Percentiles rank a stretch among this genome's conserved stretches.
Conservation (phyloP, 2,329 filamentous ascomycete species). For the Pseudogymnoascus sp. region DNA sequence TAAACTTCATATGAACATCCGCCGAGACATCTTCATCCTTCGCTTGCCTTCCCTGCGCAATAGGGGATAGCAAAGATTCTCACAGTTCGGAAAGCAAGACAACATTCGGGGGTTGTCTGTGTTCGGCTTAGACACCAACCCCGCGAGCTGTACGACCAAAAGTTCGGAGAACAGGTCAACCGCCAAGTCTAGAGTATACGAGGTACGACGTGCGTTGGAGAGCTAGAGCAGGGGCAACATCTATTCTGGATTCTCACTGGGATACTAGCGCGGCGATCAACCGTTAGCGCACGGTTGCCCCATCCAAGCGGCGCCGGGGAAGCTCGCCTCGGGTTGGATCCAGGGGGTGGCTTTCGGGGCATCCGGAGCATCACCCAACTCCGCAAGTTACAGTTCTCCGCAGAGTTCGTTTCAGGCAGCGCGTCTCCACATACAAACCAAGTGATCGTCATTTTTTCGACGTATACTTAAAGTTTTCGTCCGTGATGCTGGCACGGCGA, state of each 20-base stretch:
- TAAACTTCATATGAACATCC: constrained; percentile 3
- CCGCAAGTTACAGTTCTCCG: background rate
- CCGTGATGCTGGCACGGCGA: background rate
- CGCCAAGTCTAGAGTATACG: background rate
- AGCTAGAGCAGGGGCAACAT: constrained; percentile 1
- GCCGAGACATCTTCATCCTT: background rate
- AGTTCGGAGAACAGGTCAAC: background rate
- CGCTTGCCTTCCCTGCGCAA: background rate
- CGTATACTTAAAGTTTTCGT: constrained; percentile 5
- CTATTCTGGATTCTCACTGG: background rate
- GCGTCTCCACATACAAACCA: background rate
- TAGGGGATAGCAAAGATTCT: background rate
- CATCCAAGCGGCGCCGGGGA: background rate
- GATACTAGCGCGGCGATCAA: constrained; percentile 2
- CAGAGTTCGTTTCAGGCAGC: background rate
- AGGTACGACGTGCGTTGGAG: background rate
- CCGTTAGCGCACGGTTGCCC: background rate
- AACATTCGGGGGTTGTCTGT: background rate
- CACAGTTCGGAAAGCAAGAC: constrained; percentile 3
- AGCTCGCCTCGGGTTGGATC: background rate
- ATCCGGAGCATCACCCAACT: background rate
- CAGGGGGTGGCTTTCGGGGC: background rate
- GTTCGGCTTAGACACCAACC: background rate
- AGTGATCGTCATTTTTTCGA: background rate
- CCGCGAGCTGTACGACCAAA: background rate